Base-by-base conservation (phyloP, 2,329 filamentous ascomycete species). In the Fusarium sp. region DNA sequence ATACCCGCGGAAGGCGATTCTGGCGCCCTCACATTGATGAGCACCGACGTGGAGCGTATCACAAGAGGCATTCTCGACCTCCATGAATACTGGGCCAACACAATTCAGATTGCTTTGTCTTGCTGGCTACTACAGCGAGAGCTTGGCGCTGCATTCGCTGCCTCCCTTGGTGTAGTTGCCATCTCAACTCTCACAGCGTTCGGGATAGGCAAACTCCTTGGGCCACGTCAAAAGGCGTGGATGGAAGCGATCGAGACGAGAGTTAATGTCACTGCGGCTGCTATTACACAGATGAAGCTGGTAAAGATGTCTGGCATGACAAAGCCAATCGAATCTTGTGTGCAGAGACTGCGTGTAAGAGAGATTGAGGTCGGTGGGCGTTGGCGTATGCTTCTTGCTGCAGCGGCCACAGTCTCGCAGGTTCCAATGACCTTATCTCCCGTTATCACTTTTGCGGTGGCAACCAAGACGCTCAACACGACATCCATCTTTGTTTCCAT, bases 221-320 rank as follows among this genome's bases (percentile, higher is more conserved):
- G 71, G 4, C 63, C 51, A 15, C 67, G 35, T 9, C 82, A 84
- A 57, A 77, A 65, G 13, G 44, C 39, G 9, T 85, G 83, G 83
- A 83, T 84, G 81, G 71, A 63, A 4, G 73, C 61, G 10, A 79
- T 82, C 7, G 79, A 84, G 66, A 79, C 76, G 24, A 75, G 81
- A 15, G 80, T 83, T 5, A 77, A 75, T 2, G 32, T 79, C 17
- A 80, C 81, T 0, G 73, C 79, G 7, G 76, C 76, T 10, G 75
- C 75, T 36, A 78, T 83, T 55, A 59, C 77, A 17, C 70, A 79
- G 47, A 79, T 82, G 75, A 81, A 81, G 50, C 62, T 75, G 15
- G 71, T 78, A 56, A 82, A 81, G 66, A 78, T 82, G 20, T 79
- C 78, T 0, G 79, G 79, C 6, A 72, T 80, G 26, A 74, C 76